A percentile compares a stretch with the other conserved stretches of the same genome.
Evolutionary conservation across 768 basidiomycete species (phyloP).

Genomic region (Termitomyces sp.): DNA sequence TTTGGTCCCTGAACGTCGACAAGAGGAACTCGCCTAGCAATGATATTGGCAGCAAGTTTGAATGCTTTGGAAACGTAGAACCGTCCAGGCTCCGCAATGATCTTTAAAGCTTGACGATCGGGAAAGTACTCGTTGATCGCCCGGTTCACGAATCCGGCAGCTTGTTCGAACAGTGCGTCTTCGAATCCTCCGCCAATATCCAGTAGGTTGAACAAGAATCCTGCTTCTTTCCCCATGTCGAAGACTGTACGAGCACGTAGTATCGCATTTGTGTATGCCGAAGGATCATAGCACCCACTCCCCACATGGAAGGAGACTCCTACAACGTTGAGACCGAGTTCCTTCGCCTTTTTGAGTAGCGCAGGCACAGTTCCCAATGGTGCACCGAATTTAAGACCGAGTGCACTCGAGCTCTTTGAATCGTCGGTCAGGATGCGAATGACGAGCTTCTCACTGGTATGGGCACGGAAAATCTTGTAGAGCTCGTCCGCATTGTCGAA

Average conservation of each 20-base stretch:
- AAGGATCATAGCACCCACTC: slow-evolving; percentile 93
- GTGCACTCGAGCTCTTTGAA: slow-evolving; percentile 87
- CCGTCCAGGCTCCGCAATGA: slow-evolving; percentile 95
- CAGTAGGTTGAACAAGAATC: slow-evolving; percentile 79
- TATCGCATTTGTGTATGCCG: slow-evolving; percentile 87
- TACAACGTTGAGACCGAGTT: slow-evolving; percentile 79
- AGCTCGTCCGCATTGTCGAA: slow-evolving; percentile 98
- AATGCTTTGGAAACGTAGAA: slow-evolving; percentile 93
- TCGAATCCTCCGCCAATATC: slow-evolving; percentile 99
- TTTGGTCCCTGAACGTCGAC: slow-evolving; percentile 25
- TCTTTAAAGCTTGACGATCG: slow-evolving; percentile 58
- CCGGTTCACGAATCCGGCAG: slow-evolving; percentile 63
- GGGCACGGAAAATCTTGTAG: slow-evolving; percentile 81
- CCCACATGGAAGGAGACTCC: slow-evolving; percentile 99
- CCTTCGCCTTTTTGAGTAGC: slow-evolving; percentile 74
- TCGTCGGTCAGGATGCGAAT: slow-evolving; percentile 96
- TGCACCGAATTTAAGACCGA: slow-evolving; percentile 95
- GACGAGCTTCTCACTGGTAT: slow-evolving; percentile 83
- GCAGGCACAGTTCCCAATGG: slow-evolving; percentile 75
- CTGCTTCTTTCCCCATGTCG: slow-evolving; percentile 78
- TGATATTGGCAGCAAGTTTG: slow-evolving; percentile 88
- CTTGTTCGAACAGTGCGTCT: slow-evolving; percentile 77
- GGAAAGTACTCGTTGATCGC: slow-evolving; percentile 84
- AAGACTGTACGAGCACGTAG: slow-evolving; percentile 79
- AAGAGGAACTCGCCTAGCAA: slow-evolving; percentile 75